Base-by-base conservation (phyloP, 805 yeast species). In the Clavispora vitiphila region DNA sequence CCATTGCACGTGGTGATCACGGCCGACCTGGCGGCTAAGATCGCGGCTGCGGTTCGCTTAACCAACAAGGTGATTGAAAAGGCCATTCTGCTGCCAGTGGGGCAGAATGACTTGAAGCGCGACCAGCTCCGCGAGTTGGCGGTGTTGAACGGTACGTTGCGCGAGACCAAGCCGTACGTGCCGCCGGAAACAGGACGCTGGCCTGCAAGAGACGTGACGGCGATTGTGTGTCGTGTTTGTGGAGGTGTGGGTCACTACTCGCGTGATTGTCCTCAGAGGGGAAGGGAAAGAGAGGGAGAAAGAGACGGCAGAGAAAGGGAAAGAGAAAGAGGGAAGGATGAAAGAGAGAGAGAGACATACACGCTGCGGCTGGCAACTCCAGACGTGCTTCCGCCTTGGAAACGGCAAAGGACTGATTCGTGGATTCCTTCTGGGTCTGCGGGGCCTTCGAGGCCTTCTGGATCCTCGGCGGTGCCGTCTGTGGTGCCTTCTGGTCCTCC, bases 71-170 rank as follows among this genome's bases (percentile, higher is more conserved):
- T 93, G 39, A 80, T 95, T 12, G 79, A 85, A 41, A 83, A 82
- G 47, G 96, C 96, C 0, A 85, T 90, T 1, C 74, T 80, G 15
- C 80, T 95, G 0, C 99, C 99, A 2, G 91, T 85, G 48, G 96
- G 96, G 1, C 95, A 87, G 58, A 93, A 91, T 61, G 96, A 88
- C 48, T 72, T 86, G 59, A 93, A 93, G 56, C 72, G 97, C 44
- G 87, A 83, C 34, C 99, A 93, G 62, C 72, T 93, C 45, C 76
- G 96, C 49, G 96, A 91, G 56, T 72, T 93, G 53, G 99, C 99
- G 0, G 83, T 86, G 19, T 71, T 93, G 42, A 95, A 93, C 65
- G 99, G 99, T 62, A 93, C 99, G 0, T 70, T 89, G 36, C 76
- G 98, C 41, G 95, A 86, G 54, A 69, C 74, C 1, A 91, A 83